A percentile compares a stretch with the other conserved stretches of the same genome.
phyloP scores from a whole-genome alignment of 2,329 filamentous ascomycete species.

The Verticillium zaregamsianum region DNA sequence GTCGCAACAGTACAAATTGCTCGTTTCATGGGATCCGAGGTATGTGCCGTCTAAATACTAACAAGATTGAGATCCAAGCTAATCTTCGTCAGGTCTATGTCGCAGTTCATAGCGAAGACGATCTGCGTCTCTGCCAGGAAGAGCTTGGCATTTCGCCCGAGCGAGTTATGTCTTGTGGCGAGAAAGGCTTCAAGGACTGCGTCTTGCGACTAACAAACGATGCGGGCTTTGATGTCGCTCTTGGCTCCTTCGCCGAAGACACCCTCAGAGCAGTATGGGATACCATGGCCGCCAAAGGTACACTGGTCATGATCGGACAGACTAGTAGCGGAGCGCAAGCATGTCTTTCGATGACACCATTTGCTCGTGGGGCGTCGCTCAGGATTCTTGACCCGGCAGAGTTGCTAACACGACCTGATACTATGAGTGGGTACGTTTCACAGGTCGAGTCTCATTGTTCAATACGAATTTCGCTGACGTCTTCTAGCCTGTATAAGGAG shows the following conservation, averaged over 20 bases:
- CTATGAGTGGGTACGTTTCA: neutral
- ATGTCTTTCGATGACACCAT: slow-evolving; percentile 14
- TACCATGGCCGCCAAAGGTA: slow-evolving; percentile 11
- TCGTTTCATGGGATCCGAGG: neutral
- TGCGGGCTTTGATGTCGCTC: slow-evolving; percentile 20
- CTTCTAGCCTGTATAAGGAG: neutral
- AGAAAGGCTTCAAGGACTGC: slow-evolving; percentile 15
- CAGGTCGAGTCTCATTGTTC: no score
- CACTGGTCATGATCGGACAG: slow-evolving; percentile 27
- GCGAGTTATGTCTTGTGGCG: neutral
- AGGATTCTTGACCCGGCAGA: neutral
- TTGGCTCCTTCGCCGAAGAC: slow-evolving; percentile 28
- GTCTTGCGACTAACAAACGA: slow-evolving; percentile 16
- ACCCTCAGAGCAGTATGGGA: neutral
- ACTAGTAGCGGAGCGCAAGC: slow-evolving; percentile 22
- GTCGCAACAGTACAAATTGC: slow-evolving; percentile 10
- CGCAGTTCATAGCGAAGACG: neutral
- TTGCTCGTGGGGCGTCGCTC: neutral
- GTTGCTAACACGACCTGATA: neutral
- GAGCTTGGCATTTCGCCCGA: neutral
- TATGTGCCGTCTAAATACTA: neutral
- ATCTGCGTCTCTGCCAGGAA: neutral
- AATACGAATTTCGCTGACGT: neutral
- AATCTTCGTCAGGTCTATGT: neutral
- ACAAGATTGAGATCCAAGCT: neutral